Conservation (phyloP, 495 filamentous ascomycete species). For the Tuber umbilicatum region DNA sequence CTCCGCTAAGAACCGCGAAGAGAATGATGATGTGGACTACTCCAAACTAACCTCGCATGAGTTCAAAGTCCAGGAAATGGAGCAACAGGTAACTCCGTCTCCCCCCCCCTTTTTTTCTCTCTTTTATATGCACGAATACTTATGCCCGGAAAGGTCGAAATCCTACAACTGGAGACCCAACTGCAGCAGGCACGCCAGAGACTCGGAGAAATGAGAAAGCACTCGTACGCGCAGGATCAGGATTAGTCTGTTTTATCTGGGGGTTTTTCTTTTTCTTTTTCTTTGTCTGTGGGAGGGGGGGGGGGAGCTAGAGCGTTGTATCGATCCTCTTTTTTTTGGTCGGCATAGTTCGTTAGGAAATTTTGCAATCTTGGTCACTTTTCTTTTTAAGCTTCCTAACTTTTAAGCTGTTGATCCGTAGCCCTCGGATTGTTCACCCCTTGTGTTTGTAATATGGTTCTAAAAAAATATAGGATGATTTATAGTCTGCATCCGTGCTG, state of each 20-base stretch:
- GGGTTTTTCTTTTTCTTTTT: not conserved
- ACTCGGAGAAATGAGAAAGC: conserved; percentile 97
- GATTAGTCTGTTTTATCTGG: conserved; percentile 21
- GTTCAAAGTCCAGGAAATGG: conserved; percentile 98
- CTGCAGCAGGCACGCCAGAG: conserved; percentile 72
- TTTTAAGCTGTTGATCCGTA: not conserved
- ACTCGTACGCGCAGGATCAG: conserved; percentile 84
- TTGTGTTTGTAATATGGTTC: not conserved
- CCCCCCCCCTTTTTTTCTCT: conserved; percentile 29
- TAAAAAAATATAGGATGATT: not conserved
- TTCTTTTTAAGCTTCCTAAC: not conserved
- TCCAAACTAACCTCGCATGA: conserved; percentile 78
- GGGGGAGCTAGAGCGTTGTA: not conserved
- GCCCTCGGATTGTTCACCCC: not conserved
- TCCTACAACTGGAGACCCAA: conserved; percentile 86
- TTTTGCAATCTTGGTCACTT: not conserved
- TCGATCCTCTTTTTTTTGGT: not conserved
- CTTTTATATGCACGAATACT: conserved; percentile 7
- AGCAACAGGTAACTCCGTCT: conserved; percentile 78
- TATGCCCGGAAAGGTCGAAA: conserved; percentile 66
- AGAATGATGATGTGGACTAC: conserved; percentile 80
- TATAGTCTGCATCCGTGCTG: not conserved
- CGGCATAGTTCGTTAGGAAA: not conserved
- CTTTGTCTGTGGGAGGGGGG: not conserved
- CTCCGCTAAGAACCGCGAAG: conserved; percentile 69